Evolutionary conservation across 352 stramenopile genomes (phyloP).

Genomic region (Aphanomyces cochlioides): DNA sequence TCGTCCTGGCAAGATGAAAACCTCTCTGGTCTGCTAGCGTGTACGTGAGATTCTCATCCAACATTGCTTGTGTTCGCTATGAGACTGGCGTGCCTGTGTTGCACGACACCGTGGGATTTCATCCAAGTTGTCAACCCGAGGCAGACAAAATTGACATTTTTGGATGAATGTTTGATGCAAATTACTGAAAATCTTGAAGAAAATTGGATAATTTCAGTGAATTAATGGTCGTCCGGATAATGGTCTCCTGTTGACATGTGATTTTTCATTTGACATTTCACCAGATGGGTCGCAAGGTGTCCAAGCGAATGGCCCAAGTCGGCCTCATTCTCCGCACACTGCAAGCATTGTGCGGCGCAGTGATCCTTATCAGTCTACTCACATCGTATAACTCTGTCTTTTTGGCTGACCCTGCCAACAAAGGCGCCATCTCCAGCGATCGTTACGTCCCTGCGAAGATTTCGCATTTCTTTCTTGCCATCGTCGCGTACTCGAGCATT

Average conservation of each 20-base stretch:
- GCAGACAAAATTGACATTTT: no score
- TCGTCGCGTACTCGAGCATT: conserved; percentile 18
- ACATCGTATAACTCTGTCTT: background rate
- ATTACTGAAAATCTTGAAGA: no score
- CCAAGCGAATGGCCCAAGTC: background rate
- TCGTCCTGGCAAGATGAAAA: no score
- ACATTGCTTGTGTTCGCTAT: no score
- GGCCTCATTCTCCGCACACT: conserved; percentile 6
- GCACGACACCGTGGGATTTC: no score
- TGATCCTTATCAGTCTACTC: conserved; percentile 15
- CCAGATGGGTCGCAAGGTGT: background rate
- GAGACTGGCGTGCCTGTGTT: no score
- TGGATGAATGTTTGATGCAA: no score
- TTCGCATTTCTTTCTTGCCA: conserved; percentile 26
- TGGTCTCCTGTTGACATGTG: background rate
- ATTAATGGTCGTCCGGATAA: no score
- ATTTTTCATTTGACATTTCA: conserved; percentile 5
- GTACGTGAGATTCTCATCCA: no score
- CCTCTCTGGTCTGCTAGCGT: no score
- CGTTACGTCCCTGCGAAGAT: conserved; percentile 6
- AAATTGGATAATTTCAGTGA: no score
- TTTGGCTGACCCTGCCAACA: background rate
- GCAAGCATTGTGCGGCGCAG: conserved; percentile 12
- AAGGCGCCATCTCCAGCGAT: background rate
- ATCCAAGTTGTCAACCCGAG: no score